Conservation (phyloP, 1,139 yeast species). For the Hansenula sp. region DNA sequence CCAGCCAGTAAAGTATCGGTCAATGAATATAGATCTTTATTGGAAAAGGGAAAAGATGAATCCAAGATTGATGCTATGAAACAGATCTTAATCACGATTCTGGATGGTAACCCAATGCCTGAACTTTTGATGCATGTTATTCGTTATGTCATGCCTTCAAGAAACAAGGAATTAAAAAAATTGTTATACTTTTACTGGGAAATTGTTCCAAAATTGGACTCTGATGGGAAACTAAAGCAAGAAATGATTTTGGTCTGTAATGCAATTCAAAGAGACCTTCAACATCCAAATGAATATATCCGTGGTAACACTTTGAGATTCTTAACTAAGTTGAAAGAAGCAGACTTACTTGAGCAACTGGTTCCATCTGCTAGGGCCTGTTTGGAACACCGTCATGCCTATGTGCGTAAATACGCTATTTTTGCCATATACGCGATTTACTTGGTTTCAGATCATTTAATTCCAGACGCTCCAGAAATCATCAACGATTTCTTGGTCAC, state of each 20-base stretch:
- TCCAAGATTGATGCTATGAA: conserved; percentile 89
- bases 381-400: conserved; percentile 94
- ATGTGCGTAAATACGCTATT: conserved; percentile 95
- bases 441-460: conserved; percentile 77
- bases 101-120: conserved; percentile 94
- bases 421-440: conserved; percentile 84
- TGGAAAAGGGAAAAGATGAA: conserved; percentile 90
- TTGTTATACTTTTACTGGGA: conserved; percentile 97
- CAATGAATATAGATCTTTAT: conserved; percentile 70
- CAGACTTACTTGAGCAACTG: conserved; percentile 91
- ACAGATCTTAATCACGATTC: conserved; percentile 76
- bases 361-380: conserved; percentile 91
- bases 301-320: conserved; percentile 94
- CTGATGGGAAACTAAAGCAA: conserved; percentile 88
- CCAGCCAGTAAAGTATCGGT: conserved; percentile 69
- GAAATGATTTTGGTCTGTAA: conserved; percentile 99
- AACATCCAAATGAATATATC: conserved; percentile 96
- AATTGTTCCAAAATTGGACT: conserved; percentile 87
- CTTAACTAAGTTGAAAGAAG: conserved; percentile 84
- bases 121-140: conserved; percentile 95
- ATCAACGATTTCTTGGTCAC: conserved; percentile 68
- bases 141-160: conserved; percentile 95
- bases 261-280: conserved; percentile 95
- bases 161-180: conserved; percentile 85
- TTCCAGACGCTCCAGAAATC: conserved; percentile 93